These are phyloP conservation scores for Avena atlantica DNA, from an alignment of 176 grass and related monocot genomes.

Conservation along the genomic window DNA sequence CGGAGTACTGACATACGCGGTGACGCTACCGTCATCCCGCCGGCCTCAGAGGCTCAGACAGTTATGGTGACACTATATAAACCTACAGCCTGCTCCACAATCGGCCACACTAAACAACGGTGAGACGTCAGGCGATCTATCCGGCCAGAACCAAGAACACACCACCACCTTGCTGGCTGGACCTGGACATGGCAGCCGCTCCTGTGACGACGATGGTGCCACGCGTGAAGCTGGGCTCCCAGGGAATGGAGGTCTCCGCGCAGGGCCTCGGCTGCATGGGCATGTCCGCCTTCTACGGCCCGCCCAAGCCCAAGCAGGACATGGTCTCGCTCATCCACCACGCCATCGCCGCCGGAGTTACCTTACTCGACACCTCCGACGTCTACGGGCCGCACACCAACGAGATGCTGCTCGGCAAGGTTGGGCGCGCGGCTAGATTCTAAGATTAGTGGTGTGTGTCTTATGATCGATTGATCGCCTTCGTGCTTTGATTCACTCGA, in stretches of 20 bases:
- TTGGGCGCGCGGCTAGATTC: background rate
- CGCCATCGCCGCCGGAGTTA: conserved; percentile 56
- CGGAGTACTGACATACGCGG: too few species aligned
- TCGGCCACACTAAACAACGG: too few species aligned
- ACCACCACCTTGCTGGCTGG: too few species aligned
- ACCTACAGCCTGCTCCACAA: too few species aligned
- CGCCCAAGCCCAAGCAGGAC: conserved; percentile 55
- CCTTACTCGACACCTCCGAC: conserved; percentile 67
- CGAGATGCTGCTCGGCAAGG: conserved; percentile 68
- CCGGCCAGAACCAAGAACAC: too few species aligned
- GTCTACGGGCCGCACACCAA: conserved; percentile 69
- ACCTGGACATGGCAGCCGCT: background rate
- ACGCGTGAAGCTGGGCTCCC: conserved; percentile 67
- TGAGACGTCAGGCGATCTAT: too few species aligned
- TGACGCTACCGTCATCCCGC: too few species aligned
- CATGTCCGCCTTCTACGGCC: conserved; percentile 2
- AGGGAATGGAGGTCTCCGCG: conserved; percentile 79
- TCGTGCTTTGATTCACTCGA: background rate
- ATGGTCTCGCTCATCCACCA: conserved; percentile 70
- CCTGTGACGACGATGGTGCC: background rate
- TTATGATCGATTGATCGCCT: too few species aligned
- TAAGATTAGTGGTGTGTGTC: too few species aligned
- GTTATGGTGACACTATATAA: too few species aligned
- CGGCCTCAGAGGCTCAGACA: too few species aligned
- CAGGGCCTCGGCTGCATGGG: conserved; percentile 91